Percentiles rank a stretch among this genome's conserved stretches.
phyloP scores from a whole-genome alignment of 192 early-diverging fungal species.

The Backusella circina region DNA sequence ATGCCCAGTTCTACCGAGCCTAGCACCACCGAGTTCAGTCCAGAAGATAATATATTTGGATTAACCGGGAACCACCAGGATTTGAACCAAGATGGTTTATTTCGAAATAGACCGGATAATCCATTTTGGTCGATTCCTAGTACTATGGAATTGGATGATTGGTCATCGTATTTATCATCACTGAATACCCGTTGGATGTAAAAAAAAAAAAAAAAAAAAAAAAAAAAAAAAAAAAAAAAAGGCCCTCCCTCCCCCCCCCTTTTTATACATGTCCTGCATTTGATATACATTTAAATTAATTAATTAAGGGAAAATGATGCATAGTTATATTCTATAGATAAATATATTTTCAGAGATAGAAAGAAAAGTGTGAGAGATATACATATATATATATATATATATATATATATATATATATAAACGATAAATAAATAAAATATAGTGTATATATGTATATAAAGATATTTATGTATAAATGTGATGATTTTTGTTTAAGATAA shows the following conservation, averaged over 20 bases:
- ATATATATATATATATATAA: too few relatives aligned
- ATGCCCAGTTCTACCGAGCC: not conserved
- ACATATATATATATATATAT: too few relatives aligned
- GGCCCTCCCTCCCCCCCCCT: not conserved
- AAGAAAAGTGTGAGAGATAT: too few relatives aligned
- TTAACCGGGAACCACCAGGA: not conserved
- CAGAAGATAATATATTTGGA: not conserved
- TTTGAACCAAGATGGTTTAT: not conserved
- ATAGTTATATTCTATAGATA: not conserved
- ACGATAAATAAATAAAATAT: too few relatives aligned
- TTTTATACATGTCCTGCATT: not conserved
- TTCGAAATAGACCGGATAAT: slow-evolving; percentile 26
- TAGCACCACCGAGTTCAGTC: not conserved
- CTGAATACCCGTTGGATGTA: not conserved
- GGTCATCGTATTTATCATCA: slow-evolving; percentile 24
- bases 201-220: not conserved
- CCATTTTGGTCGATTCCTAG: slow-evolving; percentile 33
- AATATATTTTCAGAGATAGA: not conserved
- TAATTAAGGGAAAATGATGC: too few relatives aligned
- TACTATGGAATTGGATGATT: slow-evolving; percentile 26
- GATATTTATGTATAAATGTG: not conserved
- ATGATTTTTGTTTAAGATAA: not conserved
- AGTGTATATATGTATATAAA: too few relatives aligned
- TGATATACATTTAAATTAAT: not conserved
- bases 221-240: not conserved